Conservation (phyloP, 179 eudicot genomes). For the Heliamphora pulchella region DNA sequence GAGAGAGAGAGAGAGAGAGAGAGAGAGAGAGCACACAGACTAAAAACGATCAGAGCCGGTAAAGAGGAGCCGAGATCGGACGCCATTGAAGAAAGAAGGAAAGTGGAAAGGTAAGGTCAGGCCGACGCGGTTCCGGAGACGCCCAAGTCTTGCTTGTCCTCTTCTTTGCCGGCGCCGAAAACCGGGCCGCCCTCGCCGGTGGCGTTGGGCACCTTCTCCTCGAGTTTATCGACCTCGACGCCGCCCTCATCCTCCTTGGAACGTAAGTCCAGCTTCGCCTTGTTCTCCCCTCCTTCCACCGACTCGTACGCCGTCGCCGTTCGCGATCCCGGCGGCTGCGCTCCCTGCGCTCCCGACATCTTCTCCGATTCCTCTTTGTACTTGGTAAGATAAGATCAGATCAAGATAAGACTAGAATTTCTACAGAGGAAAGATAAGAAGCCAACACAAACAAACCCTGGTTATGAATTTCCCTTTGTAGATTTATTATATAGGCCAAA, state of each 20-base stretch:
- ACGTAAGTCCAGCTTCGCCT: constrained; percentile 37
- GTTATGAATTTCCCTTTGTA: too few species aligned
- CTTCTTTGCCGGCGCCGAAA: constrained; percentile 63
- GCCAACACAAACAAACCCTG: too few species aligned
- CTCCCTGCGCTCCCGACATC: constrained; percentile 93
- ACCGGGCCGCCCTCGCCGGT: constrained; percentile 76
- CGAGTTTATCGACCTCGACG: constrained; percentile 52
- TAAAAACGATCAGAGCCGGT: too few species aligned
- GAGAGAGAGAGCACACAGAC: too few species aligned
- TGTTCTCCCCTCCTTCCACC: constrained; percentile 37
- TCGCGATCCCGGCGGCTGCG: constrained; percentile 55
- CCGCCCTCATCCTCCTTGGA: constrained; percentile 66
- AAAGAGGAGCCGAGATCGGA: too few species aligned
- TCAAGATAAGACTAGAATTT: too few species aligned
- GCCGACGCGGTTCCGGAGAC: constrained; percentile 59
- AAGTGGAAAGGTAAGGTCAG: too few species aligned
- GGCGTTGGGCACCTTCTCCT: constrained; percentile 70
- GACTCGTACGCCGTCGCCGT: constrained; percentile 83
- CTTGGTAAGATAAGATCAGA: too few species aligned
- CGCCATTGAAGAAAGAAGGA: too few species aligned
- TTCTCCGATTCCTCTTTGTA: background rate
- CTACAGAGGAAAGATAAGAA: too few species aligned
- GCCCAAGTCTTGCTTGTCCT: constrained; percentile 63
- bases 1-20: too few species aligned
- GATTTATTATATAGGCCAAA: too few species aligned